phyloP scores from a whole-genome alignment of 345 rosid genomes.

The Turritis glabra region DNA sequence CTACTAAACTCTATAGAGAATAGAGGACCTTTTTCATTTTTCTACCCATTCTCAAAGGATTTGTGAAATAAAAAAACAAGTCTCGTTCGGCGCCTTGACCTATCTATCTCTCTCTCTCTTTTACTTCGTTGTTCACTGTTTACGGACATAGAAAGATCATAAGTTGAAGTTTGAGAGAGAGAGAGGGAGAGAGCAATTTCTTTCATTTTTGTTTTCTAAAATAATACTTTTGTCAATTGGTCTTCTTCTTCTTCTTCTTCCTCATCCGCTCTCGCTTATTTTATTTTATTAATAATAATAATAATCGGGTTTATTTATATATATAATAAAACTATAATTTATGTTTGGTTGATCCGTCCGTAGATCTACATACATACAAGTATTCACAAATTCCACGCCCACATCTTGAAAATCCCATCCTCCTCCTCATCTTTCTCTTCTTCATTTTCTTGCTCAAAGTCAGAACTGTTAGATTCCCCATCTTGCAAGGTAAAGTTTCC shows the following conservation, averaged over 20 bases:
- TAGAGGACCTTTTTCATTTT: too few species aligned
- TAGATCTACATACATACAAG: constrained; percentile 64
- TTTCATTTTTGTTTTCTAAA: too few species aligned
- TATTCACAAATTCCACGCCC: too few species aligned
- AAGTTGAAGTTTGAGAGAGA: too few species aligned
- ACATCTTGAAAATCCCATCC: constrained; percentile 28
- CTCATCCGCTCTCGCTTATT: constrained; percentile 28
- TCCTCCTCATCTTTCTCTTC: constrained; percentile 33
- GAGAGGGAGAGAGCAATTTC: too few species aligned
- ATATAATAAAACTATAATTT: not conserved
- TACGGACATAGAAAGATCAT: too few species aligned
- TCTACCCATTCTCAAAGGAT: too few species aligned
- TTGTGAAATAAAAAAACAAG: not conserved
- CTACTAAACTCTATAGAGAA: too few species aligned
- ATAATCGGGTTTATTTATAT: too few species aligned
- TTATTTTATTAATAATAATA: too few species aligned
- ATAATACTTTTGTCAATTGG: not conserved
- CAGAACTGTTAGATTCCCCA: not conserved
- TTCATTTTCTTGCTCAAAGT: constrained; percentile 25
- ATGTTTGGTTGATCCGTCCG: constrained; percentile 51
- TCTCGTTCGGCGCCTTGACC: constrained; percentile 31
- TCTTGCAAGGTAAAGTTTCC: constrained; percentile 41
- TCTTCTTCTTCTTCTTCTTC: constrained; percentile 19
- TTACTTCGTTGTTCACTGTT: too few species aligned
- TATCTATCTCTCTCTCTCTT: too few species aligned